These are phyloP conservation scores for Lavandula angustifolia DNA, from an alignment of 257 asterid genomes.

Conservation along the genomic window DNA sequence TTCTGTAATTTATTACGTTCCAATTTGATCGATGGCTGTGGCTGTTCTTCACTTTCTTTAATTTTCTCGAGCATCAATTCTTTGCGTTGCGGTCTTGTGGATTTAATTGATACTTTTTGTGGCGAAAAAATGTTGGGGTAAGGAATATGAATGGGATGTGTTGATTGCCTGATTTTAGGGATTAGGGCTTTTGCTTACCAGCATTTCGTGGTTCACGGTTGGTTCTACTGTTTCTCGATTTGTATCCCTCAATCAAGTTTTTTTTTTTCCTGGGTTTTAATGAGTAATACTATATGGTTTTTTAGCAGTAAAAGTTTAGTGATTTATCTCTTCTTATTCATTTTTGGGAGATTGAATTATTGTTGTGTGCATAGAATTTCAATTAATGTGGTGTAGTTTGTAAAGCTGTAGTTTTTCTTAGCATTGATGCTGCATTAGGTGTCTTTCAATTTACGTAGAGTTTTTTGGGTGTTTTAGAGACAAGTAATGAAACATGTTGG, in stretches of 20 bases:
- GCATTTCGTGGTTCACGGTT: constrained; percentile 34
- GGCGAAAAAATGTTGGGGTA: constrained; percentile 18
- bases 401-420: constrained; percentile 1
- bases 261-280: background rate
- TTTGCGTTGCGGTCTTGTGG: background rate
- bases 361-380: constrained; percentile 11
- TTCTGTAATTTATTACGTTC: background rate
- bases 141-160: constrained; percentile 32
- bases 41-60: background rate
- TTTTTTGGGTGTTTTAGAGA: background rate
- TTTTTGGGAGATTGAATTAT: background rate
- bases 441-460: background rate
- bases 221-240: constrained; percentile 4
- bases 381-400: constrained; percentile 16
- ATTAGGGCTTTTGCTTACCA: constrained; percentile 42
- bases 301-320: constrained; percentile 7
- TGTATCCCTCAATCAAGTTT: background rate
- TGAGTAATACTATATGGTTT: background rate
- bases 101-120: too few relatives aligned
- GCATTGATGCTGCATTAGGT: constrained; percentile 21
- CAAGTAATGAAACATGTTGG: background rate
- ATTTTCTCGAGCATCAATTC: constrained; percentile 26
- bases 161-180: constrained; percentile 23
- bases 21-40: constrained; percentile 27
- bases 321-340: background rate